phyloP scores from a whole-genome alignment of 1,284 basidiomycete genomes.

The Melampsora americana region DNA sequence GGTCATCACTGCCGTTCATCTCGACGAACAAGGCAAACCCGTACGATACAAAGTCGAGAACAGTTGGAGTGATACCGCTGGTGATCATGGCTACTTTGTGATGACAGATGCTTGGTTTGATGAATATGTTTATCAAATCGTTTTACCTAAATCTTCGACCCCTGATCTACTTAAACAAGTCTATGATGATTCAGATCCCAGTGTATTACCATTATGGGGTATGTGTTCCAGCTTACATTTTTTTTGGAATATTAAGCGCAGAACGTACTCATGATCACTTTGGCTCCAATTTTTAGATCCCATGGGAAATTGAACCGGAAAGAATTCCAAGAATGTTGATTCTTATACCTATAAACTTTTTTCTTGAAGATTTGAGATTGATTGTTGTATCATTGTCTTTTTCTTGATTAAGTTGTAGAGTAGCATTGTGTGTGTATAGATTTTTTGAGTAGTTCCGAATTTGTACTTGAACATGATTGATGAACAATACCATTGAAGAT shows the following conservation, averaged over 20 bases:
- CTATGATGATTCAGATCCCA: slow-evolving; percentile 65
- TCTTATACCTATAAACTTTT: too few species aligned
- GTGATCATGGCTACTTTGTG: slow-evolving; percentile 84
- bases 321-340: too few species aligned
- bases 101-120: slow-evolving; percentile 76
- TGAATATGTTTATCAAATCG: slow-evolving; percentile 81
- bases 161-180: slow-evolving; percentile 74
- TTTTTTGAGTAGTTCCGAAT: too few species aligned
- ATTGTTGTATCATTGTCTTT: too few species aligned
- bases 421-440: too few species aligned
- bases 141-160: slow-evolving; percentile 67
- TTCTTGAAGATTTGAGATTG: too few species aligned
- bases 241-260: not conserved
- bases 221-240: not conserved
- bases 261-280: too few species aligned
- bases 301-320: slow-evolving; percentile 63
- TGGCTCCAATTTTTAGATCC: slow-evolving; percentile 60
- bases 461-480: too few species aligned
- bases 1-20: slow-evolving; percentile 88
- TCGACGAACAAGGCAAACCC: slow-evolving; percentile 70
- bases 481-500: too few species aligned
- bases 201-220: slow-evolving; percentile 71
- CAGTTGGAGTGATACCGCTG: slow-evolving; percentile 77
- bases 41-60: slow-evolving; percentile 92
- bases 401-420: too few species aligned